A percentile compares a stretch with the other conserved stretches of the same genome.
phyloP scores from a whole-genome alignment of 768 basidiomycete genomes.

The Piloderma croceum region DNA sequence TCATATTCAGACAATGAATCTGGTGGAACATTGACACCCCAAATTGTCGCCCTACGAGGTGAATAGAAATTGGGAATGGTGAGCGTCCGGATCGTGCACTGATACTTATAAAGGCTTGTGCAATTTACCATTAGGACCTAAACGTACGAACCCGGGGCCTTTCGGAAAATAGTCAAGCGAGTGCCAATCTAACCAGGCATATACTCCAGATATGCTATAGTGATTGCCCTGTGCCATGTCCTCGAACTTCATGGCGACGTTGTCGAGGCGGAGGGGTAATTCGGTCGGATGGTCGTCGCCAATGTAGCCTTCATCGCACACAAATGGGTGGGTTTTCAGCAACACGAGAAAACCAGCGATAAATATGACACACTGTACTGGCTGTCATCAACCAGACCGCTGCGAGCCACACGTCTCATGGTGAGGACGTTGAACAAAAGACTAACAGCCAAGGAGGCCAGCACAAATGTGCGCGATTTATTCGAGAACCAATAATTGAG shows the following conservation, averaged over 20 bases:
- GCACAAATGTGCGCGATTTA: too few species aligned
- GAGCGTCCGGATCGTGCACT: too few species aligned
- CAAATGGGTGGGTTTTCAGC: background rate
- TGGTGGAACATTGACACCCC: too few species aligned
- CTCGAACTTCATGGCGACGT: background rate
- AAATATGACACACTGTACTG: background rate
- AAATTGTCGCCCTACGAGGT: too few species aligned
- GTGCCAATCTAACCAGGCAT: background rate
- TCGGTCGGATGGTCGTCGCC: background rate
- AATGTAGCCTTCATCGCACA: constrained; percentile 1
- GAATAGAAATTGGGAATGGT: too few species aligned
- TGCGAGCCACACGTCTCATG: too few species aligned
- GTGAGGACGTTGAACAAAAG: too few species aligned
- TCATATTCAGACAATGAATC: too few species aligned
- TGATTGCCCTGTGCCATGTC: background rate
- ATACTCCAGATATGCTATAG: background rate
- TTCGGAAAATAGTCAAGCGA: background rate
- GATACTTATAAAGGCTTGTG: too few species aligned
- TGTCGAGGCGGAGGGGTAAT: background rate
- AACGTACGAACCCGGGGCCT: background rate
- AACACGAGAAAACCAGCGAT: background rate
- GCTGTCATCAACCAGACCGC: constrained; percentile 4
- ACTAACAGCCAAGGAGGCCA: too few species aligned
- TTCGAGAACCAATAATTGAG: too few species aligned
- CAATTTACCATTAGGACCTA: too few species aligned